Base-by-base conservation (phyloP, 345 rosid species). In the Gossypium raimondii region DNA sequence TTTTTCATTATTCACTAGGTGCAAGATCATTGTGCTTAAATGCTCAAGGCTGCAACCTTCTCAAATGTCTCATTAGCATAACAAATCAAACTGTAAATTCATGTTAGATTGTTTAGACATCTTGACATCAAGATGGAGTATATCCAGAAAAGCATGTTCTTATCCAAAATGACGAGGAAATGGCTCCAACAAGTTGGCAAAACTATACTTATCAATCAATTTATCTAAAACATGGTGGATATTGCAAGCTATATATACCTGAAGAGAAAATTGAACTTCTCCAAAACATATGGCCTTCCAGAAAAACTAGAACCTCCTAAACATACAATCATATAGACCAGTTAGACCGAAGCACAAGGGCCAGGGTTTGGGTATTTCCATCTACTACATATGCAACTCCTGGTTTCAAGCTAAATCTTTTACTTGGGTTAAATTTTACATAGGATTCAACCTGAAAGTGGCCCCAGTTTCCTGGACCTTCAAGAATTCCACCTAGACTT, bases 361-460 rank as follows among this genome's bases (percentile, higher is more conserved):
- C 95, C 58, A 89, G 71, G 50, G 83, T 76, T 79, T 79, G 84
- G 62, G 87, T 80, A 73, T 79, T 83, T 34, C 86, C 85, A 70
- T 89, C 85, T 8, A 75, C 78, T 48, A 79, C 83, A 84, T 91
- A 90, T 12, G 85, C 87, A 69, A 89, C 73, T 55, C 96, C 92
- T 44, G 98, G 96, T 74, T 85, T 88, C 84, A 91, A 66, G 77
- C 84, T 86, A 79, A 91, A 85, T 69, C 84, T 79, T 73, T 78
- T 67, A 2, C 81, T 83, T 20, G 90, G 1, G 71, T 85, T 86
- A 72, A 92, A 71, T 18, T 88, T 87, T 57, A 87, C 60, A 80
- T 88, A 85, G 1, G 95, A 83, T 78, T 94, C 98, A 52, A 86
- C 84, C 45, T 88, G 98, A 75, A 87, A 80, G 45, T 73, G 89